Base-by-base conservation (phyloP, 2,329 filamentous ascomycete genomes). In the Aspergillus amoenus region DNA sequence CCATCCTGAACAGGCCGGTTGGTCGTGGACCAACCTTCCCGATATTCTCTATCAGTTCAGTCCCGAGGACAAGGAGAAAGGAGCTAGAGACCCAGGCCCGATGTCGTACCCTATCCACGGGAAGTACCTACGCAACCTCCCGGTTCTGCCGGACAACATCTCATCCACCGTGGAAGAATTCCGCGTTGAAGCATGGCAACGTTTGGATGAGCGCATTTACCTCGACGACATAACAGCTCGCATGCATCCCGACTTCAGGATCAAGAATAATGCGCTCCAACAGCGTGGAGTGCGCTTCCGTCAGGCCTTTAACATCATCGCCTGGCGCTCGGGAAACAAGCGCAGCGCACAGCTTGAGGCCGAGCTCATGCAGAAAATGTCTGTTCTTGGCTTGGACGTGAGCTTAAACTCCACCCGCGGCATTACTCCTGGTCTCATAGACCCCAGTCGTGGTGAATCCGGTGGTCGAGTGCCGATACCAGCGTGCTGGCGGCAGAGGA, bases 151-250 rank as follows among this genome's bases (percentile, higher is more conserved):
- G 2, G 65, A 70, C 45, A 61, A 66, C 5, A 70, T 73, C 18
- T 64, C 68, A 0, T 63, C 64, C 5, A 58, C 67, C n/a, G 68
- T 73, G 13, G 68, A 70, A 52, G 67, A 67, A 37, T 70, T 66
- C 41, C 58, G 69, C 3, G 68, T 69, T 32, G 71, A 73, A 41
- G 65, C 70, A 8, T 73, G 71, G 71, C 58, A 66, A 54, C 65
- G 70, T 3, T 48, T 69, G 1, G 70, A 73, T 52, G 47, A 58
- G 7, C 63, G 68, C 4, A 68, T 72, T 48, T 55, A 52, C 7
- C 58, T 70, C 7, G 45, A 58, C 5, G 70, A 72, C 46, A 70
- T 73, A 30, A 62, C 58, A 0, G 64, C 63, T 9, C 55, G 71
- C 1, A 72, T 73, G 70, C 55, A 61, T 21, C 59, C 60, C 0